Evolutionary conservation across 1,284 basidiomycete genomes (phyloP), one percentile per base, ranked within the genome.

Genomic region (Mycena citricolor): DNA sequence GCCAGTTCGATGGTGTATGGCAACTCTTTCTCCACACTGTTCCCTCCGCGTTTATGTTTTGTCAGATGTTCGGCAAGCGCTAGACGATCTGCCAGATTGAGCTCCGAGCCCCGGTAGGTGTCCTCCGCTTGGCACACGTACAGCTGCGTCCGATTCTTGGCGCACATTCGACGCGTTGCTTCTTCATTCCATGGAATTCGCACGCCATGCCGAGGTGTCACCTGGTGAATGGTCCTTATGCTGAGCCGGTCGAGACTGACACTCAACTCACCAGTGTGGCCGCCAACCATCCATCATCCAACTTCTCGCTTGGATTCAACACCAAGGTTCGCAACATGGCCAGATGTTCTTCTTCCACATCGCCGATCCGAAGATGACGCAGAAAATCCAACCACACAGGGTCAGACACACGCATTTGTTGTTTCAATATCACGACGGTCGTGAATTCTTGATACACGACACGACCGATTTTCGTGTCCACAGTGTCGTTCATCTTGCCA

Each of bases 341-440:
- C 0, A 71, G 4, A 39, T 72, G 51, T 1, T 58, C n/a, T 17
- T 59, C 44, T 14, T 55, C 28, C 1, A 65, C 52, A 5, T 39
- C 23, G 0, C 68, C 64, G 12, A 54, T 24, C n/a, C 64, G 56
- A 12, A 69, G 39, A 37, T 59, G 55, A 1, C 50, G 42, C 0
- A 74, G 54, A 32, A 73, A 65, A 12, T 59, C 54, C 4, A 22
- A 47, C 70, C 70, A 73, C 0, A 33, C 47, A 4, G 36, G n/a
- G 42, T 72, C 68, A 1, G 41, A 55, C 0, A 67, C 61, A 1
- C 60, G 56, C 40, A 65, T 51, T 45, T 73, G 70, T 41, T 71
- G 51, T 20, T 53, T 51, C 20, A 73, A 51, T 5, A 62, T 47
- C 1, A 73, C 61, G 1, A 71, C 67, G 0, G 56, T 65, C 0